Percentiles rank a stretch among this genome's conserved stretches.
phyloP scores from a whole-genome alignment of 768 basidiomycete genomes.

The Pholiota conissans region DNA sequence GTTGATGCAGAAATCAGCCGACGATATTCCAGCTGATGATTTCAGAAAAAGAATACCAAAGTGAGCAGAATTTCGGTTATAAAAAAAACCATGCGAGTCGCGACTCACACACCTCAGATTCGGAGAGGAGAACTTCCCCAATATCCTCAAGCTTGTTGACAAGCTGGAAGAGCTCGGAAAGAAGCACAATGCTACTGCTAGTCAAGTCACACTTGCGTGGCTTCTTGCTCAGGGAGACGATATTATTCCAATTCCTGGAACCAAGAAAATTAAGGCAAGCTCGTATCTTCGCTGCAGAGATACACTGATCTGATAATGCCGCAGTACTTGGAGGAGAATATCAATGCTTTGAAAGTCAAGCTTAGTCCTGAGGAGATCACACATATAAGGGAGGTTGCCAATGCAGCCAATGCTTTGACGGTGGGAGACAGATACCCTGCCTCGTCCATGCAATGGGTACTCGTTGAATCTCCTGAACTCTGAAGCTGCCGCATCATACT shows the following conservation, averaged over 20 bases:
- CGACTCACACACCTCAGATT: constrained; percentile 11
- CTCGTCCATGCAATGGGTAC: constrained; percentile 17
- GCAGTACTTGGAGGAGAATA: constrained; percentile 43
- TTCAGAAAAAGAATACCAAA: constrained; percentile 36
- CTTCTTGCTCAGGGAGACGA: constrained; percentile 47
- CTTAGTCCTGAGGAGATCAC: constrained; percentile 35
- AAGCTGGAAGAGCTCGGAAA: constrained; percentile 37
- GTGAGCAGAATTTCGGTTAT: constrained; percentile 16
- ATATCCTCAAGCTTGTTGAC: constrained; percentile 41
- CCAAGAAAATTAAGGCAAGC: constrained; percentile 31
- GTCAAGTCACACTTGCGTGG: constrained; percentile 52
- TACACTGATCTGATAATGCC: neutral
- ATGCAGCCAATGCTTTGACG: constrained; percentile 24
- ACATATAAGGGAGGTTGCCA: constrained; percentile 33
- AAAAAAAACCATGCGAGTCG: no score
- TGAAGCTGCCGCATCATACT: neutral
- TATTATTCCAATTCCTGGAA: constrained; percentile 51
- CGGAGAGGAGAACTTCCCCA: constrained; percentile 40
- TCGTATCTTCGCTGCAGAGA: neutral
- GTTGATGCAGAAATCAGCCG: constrained; percentile 37
- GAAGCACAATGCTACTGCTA: constrained; percentile 40
- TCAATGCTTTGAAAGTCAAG: constrained; percentile 30
- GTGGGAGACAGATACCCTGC: constrained; percentile 32
- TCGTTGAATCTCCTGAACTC: constrained; percentile 30
- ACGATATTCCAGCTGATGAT: constrained; percentile 40